Evolutionary conservation across 2,329 filamentous ascomycete genomes (phyloP), one percentile per base, ranked within the genome.

Genomic region (Colletotrichum sp.): DNA sequence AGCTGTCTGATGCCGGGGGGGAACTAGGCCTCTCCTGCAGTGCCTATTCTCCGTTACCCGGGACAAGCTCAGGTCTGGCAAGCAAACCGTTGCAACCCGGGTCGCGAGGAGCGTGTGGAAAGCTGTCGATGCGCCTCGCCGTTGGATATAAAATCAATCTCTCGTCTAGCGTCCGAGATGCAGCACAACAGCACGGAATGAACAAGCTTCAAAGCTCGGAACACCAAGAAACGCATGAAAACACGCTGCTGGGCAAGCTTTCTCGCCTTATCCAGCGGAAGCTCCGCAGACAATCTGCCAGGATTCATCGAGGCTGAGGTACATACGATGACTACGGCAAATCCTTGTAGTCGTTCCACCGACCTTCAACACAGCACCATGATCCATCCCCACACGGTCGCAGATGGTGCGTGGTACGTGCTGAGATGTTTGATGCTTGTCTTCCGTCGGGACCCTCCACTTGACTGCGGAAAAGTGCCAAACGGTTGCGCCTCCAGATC

Each of bases 301-400:
- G 36, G 29, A 67, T 67, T 72, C 52, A 30, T 49, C 19, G 69
- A 52, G 30, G 64, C 25, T 32, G 71, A 34, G 64, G 32, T 32
- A 29, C 57, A 36, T 61, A 63, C 12, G 22, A 27, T 30, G n/a
- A 75, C 72, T 49, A 68, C 57, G 44, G 44, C 49, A 36, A 39
- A 72, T 49, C 72, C 72, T 55, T 73, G 71, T 44, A 57, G 25
- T 72, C 39, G 63, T 75, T 75, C 64, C 69, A 76, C 69, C 32
- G 30, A 55, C 52, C n/a, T 59, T 25, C 39, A 63, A 29, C 52
- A 67, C 30, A 57, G 36, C 62, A 63, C 32, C 57, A 52, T 52
- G 44, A 52, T 52, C 44, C 44, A 62, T 39, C 27, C 30, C 73
- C 69, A 57, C 68, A 63, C 49, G 16, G 49, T 49, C 52, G 22